A percentile compares a stretch with the other conserved stretches of the same genome.
phyloP scores from a whole-genome alignment of 169 alveolate species.

The Eimeria acervulina region DNA sequence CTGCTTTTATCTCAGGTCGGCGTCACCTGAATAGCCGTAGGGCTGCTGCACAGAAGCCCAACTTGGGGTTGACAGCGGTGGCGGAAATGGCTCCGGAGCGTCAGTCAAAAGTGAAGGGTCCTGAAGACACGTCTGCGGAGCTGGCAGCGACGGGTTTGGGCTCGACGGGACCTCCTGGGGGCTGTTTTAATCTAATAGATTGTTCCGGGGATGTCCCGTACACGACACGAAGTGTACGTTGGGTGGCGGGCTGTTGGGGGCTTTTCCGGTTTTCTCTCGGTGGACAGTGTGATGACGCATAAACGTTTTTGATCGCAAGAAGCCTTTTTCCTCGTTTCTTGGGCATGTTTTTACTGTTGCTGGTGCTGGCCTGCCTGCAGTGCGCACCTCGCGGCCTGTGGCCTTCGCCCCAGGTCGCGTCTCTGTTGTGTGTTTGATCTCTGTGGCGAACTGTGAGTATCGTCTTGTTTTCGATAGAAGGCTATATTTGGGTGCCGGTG shows the following conservation, averaged over 20 bases:
- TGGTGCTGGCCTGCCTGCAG: not conserved
- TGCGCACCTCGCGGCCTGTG: not conserved
- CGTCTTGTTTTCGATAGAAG: not conserved
- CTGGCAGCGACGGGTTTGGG: slow-evolving; percentile 32
- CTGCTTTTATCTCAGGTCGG: slow-evolving; percentile 54
- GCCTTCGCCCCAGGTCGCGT: not conserved
- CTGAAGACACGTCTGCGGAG: not conserved
- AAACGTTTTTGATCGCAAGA: not conserved
- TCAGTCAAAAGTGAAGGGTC: slow-evolving; percentile 3
- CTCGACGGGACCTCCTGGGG: slow-evolving; percentile 55
- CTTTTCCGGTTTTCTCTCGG: not conserved
- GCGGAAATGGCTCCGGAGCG: not conserved
- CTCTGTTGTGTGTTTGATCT: not conserved
- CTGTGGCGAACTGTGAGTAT: not conserved
- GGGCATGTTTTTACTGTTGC: not conserved
- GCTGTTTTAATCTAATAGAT: slow-evolving; percentile 4
- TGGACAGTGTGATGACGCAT: not conserved
- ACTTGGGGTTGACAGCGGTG: not conserved
- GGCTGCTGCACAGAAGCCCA: slow-evolving; percentile 58
- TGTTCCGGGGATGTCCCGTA: slow-evolving; percentile 43
- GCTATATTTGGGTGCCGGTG: not conserved
- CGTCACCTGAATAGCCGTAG: slow-evolving; percentile 59
- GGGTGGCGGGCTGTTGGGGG: not conserved
- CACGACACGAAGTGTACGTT: slow-evolving; percentile 58
- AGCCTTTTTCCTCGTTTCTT: not conserved